Evolutionary conservation across 805 yeast genomes (phyloP), one percentile per base, ranked within the genome.

Genomic region (Ogataea trehaloabstinens): DNA sequence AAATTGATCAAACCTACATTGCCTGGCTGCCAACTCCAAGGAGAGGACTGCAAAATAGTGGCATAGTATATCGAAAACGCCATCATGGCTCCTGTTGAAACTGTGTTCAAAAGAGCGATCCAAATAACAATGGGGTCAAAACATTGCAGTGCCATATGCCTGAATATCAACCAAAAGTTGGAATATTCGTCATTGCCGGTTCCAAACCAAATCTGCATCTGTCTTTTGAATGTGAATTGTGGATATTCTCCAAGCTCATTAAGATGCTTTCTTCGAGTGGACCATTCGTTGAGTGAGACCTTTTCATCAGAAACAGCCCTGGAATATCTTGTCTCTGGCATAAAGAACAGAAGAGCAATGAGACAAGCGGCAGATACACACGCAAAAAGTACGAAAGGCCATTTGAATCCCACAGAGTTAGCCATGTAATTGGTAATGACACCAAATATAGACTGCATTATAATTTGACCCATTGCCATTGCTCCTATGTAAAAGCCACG

Each of bases 361-460:
- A 34, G 21, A 18, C 37, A 34, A 13, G 21, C 37, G 10, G 34
- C 37, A 7, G 37, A 34, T 13, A 34, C 19, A 34, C 34, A 34
- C 12, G 37, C 20, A 15, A 34, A 34, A 7, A 34, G n/a, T 16
- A 34, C 37, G 17, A 34, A 34, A 19, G 37, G 37, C 37, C 37
- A 34, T 34, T 34, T 34, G 34, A 34, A 34, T 15, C 37, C 37
- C 11, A 34, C 22, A 15, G 15, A 34, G 18, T 17, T 19, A 17
- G 37, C 37, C 37, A 34, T 34, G 17, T 34, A 34, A 18, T 34
- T 34, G 34, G 37, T 34, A 17, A 34, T 16, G 13, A 34, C 22
- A 10, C 32, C 37, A 34, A 34, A 34, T 11, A 34, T 18, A n/a
- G 21, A 24, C 17, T 34, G 37, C 22, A 34, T 8, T 12, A 28